These are phyloP conservation scores for Crithidia bombi DNA, from an alignment of 208 protist species.

Conservation along the genomic window DNA sequence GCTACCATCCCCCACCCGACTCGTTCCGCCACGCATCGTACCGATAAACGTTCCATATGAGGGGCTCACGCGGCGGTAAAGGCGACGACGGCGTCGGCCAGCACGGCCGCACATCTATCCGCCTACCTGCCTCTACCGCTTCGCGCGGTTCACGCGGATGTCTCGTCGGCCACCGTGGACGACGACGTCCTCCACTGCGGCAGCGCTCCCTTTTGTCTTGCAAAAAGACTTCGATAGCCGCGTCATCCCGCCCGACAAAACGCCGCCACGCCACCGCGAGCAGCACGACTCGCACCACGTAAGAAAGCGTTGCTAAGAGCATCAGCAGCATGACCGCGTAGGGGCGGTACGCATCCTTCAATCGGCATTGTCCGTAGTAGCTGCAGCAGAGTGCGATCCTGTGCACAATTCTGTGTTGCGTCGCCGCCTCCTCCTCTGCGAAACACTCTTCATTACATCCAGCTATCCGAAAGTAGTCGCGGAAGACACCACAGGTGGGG, in stretches of 20 bases:
- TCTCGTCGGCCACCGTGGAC: neutral
- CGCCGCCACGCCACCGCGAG: constrained; percentile 39
- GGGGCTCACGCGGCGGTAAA: neutral
- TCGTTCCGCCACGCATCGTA: constrained; percentile 12
- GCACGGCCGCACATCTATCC: neutral
- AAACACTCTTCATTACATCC: constrained; percentile 48
- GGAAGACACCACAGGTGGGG: constrained; percentile 31
- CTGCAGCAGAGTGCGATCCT: constrained; percentile 51
- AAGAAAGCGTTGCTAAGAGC: constrained; percentile 36
- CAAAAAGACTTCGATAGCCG: constrained; percentile 28
- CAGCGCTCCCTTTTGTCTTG: neutral
- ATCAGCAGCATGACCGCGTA: constrained; percentile 54
- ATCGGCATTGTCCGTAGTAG: constrained; percentile 54
- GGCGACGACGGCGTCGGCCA: neutral
- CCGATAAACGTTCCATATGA: constrained; percentile 9
- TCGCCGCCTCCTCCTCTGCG: neutral
- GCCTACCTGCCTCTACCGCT: too few relatives aligned
- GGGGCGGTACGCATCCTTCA: constrained; percentile 49
- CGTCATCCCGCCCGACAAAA: constrained; percentile 38
- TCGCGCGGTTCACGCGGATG: neutral
- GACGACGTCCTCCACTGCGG: neutral
- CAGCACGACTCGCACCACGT: constrained; percentile 40
- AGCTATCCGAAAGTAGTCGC: constrained; percentile 44
- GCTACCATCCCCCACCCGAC: neutral
- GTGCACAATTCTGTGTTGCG: constrained; percentile 6